Evolutionary conservation across 805 yeast species (phyloP), one percentile per base, ranked within the genome.

Genomic region (Zygoascus bituminiphila): DNA sequence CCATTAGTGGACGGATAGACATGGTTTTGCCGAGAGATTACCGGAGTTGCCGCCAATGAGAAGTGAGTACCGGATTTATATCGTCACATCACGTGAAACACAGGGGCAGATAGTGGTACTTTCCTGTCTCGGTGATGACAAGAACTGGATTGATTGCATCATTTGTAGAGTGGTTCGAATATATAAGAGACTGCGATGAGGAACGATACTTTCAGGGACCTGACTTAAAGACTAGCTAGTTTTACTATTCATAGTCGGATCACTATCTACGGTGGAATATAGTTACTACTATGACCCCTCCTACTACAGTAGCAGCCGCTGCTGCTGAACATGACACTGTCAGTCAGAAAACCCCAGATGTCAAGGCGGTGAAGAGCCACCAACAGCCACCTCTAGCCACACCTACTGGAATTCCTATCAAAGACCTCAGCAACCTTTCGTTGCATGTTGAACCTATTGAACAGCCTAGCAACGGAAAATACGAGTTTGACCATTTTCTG

Each of bases 401-500:
- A 9, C 42, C 29, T 9, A 23, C 42, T 9, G 42, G 25, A 5
- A 39, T 21, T 23, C 29, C 25, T 14, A 5, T 21, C 5, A 20
- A 19, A 9, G 42, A 20, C 17, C 25, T 23, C 4, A 20, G 26
- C 17, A 26, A 25, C 9, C 45, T 31, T 5, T 36, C 39, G 4
- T 15, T 36, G 12, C 39, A 36, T 8, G 22, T 19, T 4, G 39
- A 36, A 20, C 39, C 39, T 5, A 8, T 36, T 5, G 22, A 25
- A 14, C 12, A 25, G 5, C 33, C 33, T 15, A 6, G 3, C 8
- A 17, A 39, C 21, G 35, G 21, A 4, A 4, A 3, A 12, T 64
- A 64, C 53, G 59, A 61, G 49, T 56, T 37, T 53, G 58, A 58
- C 44, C 41, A 58, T 45, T 54, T 64, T 39, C 58, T 51, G 5